Conservation (phyloP, 495 filamentous ascomycete genomes). For the Talaromyces nanjingensis region DNA sequence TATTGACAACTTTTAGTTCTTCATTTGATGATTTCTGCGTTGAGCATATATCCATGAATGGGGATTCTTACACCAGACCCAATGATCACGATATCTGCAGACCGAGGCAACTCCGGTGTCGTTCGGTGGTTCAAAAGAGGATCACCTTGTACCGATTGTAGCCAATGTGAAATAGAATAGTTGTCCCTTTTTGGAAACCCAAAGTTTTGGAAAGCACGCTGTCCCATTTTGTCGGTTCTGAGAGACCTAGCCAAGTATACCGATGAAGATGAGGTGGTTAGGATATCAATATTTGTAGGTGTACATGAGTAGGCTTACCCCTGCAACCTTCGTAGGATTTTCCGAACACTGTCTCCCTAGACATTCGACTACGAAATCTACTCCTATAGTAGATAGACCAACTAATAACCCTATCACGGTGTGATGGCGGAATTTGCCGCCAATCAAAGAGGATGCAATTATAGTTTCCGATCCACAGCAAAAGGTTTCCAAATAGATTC, state of each 20-base stretch:
- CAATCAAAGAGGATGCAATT: not conserved
- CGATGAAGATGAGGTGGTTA: too few relatives aligned
- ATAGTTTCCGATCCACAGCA: not conserved
- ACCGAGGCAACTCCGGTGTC: slow-evolving; percentile 30
- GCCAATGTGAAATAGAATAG: not conserved
- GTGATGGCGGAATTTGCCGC: not conserved
- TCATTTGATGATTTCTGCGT: not conserved
- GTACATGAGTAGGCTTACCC: not conserved
- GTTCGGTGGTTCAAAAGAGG: not conserved
- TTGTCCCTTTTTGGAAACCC: not conserved
- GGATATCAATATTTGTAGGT: not conserved
- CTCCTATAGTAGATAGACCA: too few relatives aligned
- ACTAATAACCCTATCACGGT: not conserved
- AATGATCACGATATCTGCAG: slow-evolving; percentile 53
- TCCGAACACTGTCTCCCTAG: not conserved
- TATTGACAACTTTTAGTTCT: not conserved
- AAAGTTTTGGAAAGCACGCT: not conserved
- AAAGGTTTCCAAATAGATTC: not conserved
- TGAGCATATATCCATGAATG: not conserved
- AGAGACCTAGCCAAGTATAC: too few relatives aligned
- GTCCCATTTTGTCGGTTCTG: not conserved
- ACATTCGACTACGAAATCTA: not conserved
- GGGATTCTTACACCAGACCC: slow-evolving; percentile 51
- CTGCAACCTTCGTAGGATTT: not conserved
- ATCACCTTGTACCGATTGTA: not conserved